Percentiles rank a stretch among this genome's conserved stretches.
phyloP scores from a whole-genome alignment of 768 basidiomycete species.

The Tricholoma matsutake region DNA sequence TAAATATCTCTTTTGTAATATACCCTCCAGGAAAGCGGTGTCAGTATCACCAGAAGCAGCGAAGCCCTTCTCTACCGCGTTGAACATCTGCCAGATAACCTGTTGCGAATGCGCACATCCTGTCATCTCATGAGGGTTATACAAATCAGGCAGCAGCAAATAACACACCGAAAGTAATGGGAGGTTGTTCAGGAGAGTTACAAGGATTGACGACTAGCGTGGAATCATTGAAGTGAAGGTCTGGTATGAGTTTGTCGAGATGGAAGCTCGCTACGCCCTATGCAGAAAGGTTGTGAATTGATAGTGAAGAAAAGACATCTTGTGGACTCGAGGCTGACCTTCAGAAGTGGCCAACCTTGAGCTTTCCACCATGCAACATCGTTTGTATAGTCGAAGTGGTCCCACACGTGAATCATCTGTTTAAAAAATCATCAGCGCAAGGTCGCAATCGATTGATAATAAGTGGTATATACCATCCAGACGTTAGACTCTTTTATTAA shows the following conservation, averaged over 20 bases:
- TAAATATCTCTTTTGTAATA: neutral
- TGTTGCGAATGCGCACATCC: slow-evolving; percentile 78
- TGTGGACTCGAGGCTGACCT: slow-evolving; percentile 40
- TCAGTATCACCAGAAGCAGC: slow-evolving; percentile 63
- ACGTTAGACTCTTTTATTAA: slow-evolving; percentile 51
- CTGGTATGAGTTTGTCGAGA: slow-evolving; percentile 65
- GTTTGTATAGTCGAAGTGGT: slow-evolving; percentile 73
- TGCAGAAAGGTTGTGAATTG: neutral
- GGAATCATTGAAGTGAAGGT: slow-evolving; percentile 63
- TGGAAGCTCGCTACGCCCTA: slow-evolving; percentile 71
- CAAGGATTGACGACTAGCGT: slow-evolving; percentile 70
- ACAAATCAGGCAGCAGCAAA: neutral
- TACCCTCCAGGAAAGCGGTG: slow-evolving; percentile 56
- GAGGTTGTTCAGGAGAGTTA: slow-evolving; percentile 72
- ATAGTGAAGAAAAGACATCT: neutral
- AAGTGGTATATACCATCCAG: slow-evolving; percentile 59
- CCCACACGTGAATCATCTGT: slow-evolving; percentile 78
- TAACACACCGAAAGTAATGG: slow-evolving; percentile 64
- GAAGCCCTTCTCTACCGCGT: slow-evolving; percentile 69
- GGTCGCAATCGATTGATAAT: neutral
- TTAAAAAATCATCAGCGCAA: neutral
- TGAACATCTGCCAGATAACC: slow-evolving; percentile 76
- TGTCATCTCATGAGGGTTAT: slow-evolving; percentile 17
- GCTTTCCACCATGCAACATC: slow-evolving; percentile 65
- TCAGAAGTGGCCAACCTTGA: slow-evolving; percentile 75